Conservation (phyloP, 352 stramenopile genomes). For the Globisporangium splendens region DNA sequence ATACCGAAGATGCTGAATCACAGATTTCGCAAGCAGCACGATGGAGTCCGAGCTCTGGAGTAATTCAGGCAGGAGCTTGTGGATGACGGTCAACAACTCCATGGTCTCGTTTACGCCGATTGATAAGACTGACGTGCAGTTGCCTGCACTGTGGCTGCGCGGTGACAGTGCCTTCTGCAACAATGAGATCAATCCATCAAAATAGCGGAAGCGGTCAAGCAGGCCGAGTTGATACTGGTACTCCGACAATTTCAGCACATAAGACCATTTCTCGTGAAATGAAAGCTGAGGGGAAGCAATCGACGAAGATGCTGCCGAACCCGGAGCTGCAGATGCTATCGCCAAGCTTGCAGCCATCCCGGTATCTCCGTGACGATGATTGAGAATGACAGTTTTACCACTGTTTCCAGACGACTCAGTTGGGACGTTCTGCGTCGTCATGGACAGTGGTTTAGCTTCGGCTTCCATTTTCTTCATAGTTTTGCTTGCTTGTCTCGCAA, state of each 20-base stretch:
- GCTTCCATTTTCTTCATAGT: conserved; percentile 19
- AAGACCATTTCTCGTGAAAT: conserved; percentile 78
- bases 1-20: conserved; percentile 75
- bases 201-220: conserved; percentile 70
- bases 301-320: conserved; percentile 7
- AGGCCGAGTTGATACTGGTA: conserved; percentile 81
- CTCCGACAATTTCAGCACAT: conserved; percentile 75
- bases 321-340: conserved; percentile 5
- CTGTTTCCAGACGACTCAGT: not conserved
- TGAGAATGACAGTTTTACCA: conserved; percentile 12
- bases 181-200: conserved; percentile 74
- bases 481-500: conserved; percentile 50
- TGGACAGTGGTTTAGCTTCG: conserved; percentile 9
- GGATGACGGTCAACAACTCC: conserved; percentile 65
- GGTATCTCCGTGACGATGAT: conserved; percentile 31
- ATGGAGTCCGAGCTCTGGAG: conserved; percentile 45
- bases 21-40: conserved; percentile 71
- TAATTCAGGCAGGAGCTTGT: conserved; percentile 74
- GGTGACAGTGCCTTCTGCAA: conserved; percentile 75
- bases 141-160: conserved; percentile 24
- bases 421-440: too few relatives aligned
- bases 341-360: conserved; percentile 9
- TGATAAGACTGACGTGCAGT: conserved; percentile 39
- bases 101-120: conserved; percentile 75
- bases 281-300: conserved; percentile 29